Evolutionary conservation across 2,329 filamentous ascomycete genomes (phyloP).

Genomic region (Penicillium sp.): DNA sequence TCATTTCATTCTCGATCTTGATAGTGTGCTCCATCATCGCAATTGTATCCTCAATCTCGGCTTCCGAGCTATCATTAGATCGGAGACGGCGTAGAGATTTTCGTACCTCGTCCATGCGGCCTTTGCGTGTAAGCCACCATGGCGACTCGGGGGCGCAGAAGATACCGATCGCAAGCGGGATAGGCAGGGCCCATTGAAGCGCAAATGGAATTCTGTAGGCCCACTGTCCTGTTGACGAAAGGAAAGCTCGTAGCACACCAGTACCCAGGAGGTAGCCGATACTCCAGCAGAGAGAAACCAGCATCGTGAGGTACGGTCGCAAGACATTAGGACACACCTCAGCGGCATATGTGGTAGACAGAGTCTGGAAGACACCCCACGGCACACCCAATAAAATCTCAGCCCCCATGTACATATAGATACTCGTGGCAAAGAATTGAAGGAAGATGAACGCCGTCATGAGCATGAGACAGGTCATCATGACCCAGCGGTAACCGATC

Average conservation of each 20-base stretch:
- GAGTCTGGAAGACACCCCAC: conserved; percentile 27
- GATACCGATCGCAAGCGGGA: conserved; percentile 16
- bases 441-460: conserved; percentile 48
- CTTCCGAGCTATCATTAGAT: conserved; percentile 19
- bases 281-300: conserved; percentile 39
- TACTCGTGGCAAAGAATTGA: conserved; percentile 49
- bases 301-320: conserved; percentile 28
- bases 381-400: conserved; percentile 47
- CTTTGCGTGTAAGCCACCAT: conserved; percentile 17
- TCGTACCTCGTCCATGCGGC: conserved; percentile 8
- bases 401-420: conserved; percentile 46
- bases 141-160: conserved; percentile 20
- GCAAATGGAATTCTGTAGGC: conserved; percentile 35
- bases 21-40: conserved; percentile 18
- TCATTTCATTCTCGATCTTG: conserved; percentile 15
- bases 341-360: conserved; percentile 19
- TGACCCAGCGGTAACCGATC: conserved; percentile 45
- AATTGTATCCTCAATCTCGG: conserved; percentile 13
- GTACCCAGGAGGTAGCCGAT: conserved; percentile 14
- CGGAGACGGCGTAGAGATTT: conserved; percentile 20
- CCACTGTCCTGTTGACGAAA: conserved; percentile 28
- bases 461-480: conserved; percentile 43
- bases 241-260: conserved; percentile 26
- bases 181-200: conserved; percentile 18
- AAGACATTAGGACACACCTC: conserved; percentile 19